Evolutionary conservation across 768 basidiomycete species (phyloP), one percentile per base, ranked within the genome.

Genomic region (Rhizopogon sp.): DNA sequence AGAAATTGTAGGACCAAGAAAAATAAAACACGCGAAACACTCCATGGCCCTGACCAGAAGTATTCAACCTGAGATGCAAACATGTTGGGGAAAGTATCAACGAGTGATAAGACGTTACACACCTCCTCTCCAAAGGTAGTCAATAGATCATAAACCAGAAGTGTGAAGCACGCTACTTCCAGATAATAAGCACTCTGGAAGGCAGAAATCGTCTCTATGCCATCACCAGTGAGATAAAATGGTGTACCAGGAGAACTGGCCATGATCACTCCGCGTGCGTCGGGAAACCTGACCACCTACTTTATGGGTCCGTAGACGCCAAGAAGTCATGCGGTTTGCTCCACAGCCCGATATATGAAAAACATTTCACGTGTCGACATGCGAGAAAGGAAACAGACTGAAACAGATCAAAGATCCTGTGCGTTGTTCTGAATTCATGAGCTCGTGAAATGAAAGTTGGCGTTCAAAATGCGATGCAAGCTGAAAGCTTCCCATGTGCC

Each of bases 41-140:
- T 56, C 55, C 55, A 56, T 43, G 55, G 33, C 16, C 55, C 55
- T n/a, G 31, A 53, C 55, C 55, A 56, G 42, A 56, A 56, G 37
- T 35, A 53, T 31, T 56, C 52, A 13, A 56, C 55, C 55, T 56
- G 39, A 13, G 17, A 46, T 31, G 17, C 43, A 25, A 16, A n/a
- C 3, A 17, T 35, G 20, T 13, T 56, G 37, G 2, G 43, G n/a
- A n/a, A 29, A 47, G 6, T 29, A 25, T 29, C 16, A 22, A n/a
- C 35, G 10, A 43, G 25, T 8, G 8, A 45, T 44, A 29, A 33
- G 31, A 29, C 9, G 10, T 10, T n/a, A 33, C 52, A 28, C 40
- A 51, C 57, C 54, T 55, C 54, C 44, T 58, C 29, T 16, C 46
- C 54, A 11, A 58, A 50, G 22, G 57, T 58, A 39, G 55, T 20